These are phyloP conservation scores for Teratosphaeria zuluensis DNA, from an alignment of 2,329 filamentous ascomycete species.

Conservation along the genomic window DNA sequence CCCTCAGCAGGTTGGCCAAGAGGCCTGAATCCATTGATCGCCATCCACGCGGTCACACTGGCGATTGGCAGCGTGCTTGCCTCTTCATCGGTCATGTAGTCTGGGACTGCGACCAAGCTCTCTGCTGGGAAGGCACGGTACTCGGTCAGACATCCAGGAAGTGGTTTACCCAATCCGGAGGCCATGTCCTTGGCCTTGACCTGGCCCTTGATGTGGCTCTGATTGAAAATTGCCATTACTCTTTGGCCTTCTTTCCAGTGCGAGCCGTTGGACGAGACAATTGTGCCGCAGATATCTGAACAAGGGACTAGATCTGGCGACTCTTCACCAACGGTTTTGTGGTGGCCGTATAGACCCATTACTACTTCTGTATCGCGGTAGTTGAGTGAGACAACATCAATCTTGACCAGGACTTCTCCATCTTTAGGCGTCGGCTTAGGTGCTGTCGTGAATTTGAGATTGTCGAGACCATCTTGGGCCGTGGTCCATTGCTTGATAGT, in stretches of 20 bases:
- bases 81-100: slow-evolving; percentile 50
- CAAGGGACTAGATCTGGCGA: slow-evolving; percentile 48
- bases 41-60: slow-evolving; percentile 56
- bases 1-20: slow-evolving; percentile 41
- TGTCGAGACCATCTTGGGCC: slow-evolving; percentile 34
- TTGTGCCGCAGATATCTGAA: slow-evolving; percentile 60
- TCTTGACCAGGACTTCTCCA: slow-evolving; percentile 42
- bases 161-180: slow-evolving; percentile 51
- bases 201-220: slow-evolving; percentile 49
- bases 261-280: slow-evolving; percentile 41
- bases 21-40: slow-evolving; percentile 51
- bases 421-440: slow-evolving; percentile 27
- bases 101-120: slow-evolving; percentile 48
- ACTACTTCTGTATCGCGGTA: slow-evolving; percentile 49
- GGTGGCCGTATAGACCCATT: slow-evolving; percentile 58
- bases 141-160: slow-evolving; percentile 47
- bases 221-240: slow-evolving; percentile 57
- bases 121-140: slow-evolving; percentile 50
- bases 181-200: slow-evolving; percentile 46
- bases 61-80: slow-evolving; percentile 53
- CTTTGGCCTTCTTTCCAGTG: slow-evolving; percentile 50
- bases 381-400: slow-evolving; percentile 45
- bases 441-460: slow-evolving; percentile 26
- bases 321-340: slow-evolving; percentile 40
- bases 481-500: slow-evolving; percentile 33